Percentiles rank a stretch among this genome's conserved stretches.
These are phyloP conservation scores for Canavalia ensiformis DNA, from an alignment of 306 rosid genomes.

Conservation along the genomic window DNA sequence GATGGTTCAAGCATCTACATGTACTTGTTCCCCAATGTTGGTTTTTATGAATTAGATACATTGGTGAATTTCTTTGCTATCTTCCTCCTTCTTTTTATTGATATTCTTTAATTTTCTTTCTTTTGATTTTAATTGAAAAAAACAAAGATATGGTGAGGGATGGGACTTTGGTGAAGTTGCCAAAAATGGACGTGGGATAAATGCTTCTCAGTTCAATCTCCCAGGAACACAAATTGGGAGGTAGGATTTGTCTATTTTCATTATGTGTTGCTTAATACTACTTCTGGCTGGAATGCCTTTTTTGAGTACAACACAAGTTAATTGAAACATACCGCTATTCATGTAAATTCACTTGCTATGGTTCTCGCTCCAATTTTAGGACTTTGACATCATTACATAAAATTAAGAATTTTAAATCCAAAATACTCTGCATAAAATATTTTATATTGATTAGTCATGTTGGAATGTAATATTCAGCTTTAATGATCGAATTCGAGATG, in stretches of 20 bases:
- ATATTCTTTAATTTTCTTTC: conserved; percentile 39
- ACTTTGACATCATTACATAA: conserved; percentile 16
- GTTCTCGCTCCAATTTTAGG: conserved; percentile 22
- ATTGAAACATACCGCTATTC: neutral
- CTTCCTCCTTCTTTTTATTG: conserved; percentile 26
- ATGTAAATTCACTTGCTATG: conserved; percentile 29
- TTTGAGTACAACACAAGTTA: neutral
- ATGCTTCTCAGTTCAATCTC: conserved; percentile 93
- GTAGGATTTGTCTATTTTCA: conserved; percentile 56
- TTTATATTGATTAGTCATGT: conserved; percentile 39
- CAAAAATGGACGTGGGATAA: conserved; percentile 87
- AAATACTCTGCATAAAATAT: conserved; percentile 38
- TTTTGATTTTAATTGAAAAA: conserved; percentile 33
- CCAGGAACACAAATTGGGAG: conserved; percentile 89
- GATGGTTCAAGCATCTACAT: conserved; percentile 91
- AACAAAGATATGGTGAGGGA: conserved; percentile 96
- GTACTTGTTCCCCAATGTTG: conserved; percentile 62
- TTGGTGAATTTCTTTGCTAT: conserved; percentile 44
- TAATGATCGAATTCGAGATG: conserved; percentile 96
- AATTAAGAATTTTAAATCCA: conserved; percentile 14
- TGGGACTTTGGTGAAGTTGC: conserved; percentile 99
- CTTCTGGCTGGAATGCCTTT: conserved; percentile 4
- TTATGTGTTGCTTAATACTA: conserved; percentile 15
- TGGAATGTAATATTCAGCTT: conserved; percentile 65
- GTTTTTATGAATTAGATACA: conserved; percentile 40